Evolutionary conservation across 2,329 filamentous ascomycete species (phyloP), one percentile per base, ranked within the genome.

Genomic region (Fusarium pseudograminearum): DNA sequence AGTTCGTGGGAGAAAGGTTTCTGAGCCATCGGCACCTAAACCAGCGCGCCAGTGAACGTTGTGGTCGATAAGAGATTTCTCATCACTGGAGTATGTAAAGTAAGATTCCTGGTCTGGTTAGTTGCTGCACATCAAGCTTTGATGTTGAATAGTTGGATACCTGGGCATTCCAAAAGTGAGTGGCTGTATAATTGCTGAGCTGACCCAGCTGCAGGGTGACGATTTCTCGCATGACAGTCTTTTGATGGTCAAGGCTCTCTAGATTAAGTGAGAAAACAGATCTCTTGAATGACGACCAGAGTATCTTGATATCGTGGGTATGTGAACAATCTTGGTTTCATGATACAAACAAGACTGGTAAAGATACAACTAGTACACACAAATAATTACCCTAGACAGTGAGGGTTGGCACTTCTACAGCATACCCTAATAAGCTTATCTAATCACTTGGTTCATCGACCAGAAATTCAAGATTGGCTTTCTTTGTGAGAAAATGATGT

Each of bases 121-220:
- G 72, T 15, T 4, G 18, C 16, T n/a, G 10, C n/a, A 20, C 10
- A 16, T 5, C 16, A 11, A 44, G 46, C 11, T 15, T 22, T 4
- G 14, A 15, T 48, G 14, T 20, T 5, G 4, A 7, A 36, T 20
- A 22, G 6, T n/a, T 4, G 7, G 5, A 14, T 54, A 93, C 93
- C 84, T 97, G 95, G 8, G 92, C 86, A 76, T 99, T 99, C 96
- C 96, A 99, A 80, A 98, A 99, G 82, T 99, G 96, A 0, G 94
- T 97, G 31, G 92, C 94, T 24, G 97, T 83, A 76, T 98, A 97
- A 80, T 99, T 99, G 78, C 92, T 94, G 77, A 92, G 90, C 78
- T 97, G 91, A 44, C 96, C 96, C 64, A 98, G 89, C 84, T 99
- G 96, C 46, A 99, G 84, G 1, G 95, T 98, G 66, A 99, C 85